These are phyloP conservation scores for Dissophora globulifera DNA, from an alignment of 192 early-diverging fungal species.

Conservation along the genomic window DNA sequence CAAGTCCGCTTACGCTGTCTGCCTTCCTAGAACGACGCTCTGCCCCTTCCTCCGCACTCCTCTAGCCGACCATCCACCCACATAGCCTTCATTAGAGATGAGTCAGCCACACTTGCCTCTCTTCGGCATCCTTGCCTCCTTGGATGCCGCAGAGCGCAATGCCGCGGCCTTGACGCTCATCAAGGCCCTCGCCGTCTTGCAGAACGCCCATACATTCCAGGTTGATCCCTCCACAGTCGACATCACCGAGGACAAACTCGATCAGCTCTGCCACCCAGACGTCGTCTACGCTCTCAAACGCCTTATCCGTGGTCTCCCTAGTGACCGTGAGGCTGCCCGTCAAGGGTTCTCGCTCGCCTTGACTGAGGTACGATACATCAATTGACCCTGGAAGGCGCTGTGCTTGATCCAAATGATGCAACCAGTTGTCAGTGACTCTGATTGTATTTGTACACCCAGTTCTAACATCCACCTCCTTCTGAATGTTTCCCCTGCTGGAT, in stretches of 20 bases:
- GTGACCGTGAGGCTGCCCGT: conserved; percentile 86
- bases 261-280: conserved; percentile 76
- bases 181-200: conserved; percentile 63
- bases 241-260: conserved; percentile 70
- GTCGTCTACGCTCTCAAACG: conserved; percentile 89
- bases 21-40: not conserved
- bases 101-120: conserved; percentile 65
- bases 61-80: not conserved
- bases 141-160: conserved; percentile 71
- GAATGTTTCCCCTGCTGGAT: not conserved
- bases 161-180: conserved; percentile 75
- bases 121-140: conserved; percentile 85
- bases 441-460: not conserved
- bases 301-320: conserved; percentile 88
- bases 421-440: too few species aligned
- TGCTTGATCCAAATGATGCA: too few species aligned
- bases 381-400: too few species aligned
- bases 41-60: not conserved
- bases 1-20: too few species aligned
- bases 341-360: conserved; percentile 97
- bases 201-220: conserved; percentile 52
- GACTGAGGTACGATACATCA: conserved; percentile 68
- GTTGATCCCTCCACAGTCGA: conserved; percentile 49
- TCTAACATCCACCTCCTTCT: too few species aligned
- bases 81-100: conserved; percentile 16